Evolutionary conservation across 345 rosid genomes (phyloP), one percentile per base, ranked within the genome.

Genomic region (Cardamine occulta): DNA sequence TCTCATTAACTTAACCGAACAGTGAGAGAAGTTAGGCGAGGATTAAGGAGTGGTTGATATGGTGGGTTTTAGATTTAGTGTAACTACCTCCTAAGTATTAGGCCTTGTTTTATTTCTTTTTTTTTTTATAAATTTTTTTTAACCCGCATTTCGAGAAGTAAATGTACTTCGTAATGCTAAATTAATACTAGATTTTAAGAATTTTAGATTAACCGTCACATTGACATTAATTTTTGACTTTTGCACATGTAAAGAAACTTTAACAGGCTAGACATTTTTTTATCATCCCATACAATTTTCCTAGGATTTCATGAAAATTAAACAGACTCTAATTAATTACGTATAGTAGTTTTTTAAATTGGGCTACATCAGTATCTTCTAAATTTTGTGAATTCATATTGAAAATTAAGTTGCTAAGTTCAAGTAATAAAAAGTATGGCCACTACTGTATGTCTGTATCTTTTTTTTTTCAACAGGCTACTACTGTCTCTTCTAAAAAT

Each of bases 21-120:
- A 32, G 19, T 32, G 72, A 67, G 21, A 58, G 31, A 39, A 15
- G 74, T 67, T 75, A 60, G 54, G 79, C 68, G 74, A 31, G 28
- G 66, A 75, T 75, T 29, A 37, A 49, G 79, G 79, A 67, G 68
- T 13, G 54, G 73, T 66, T 66, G n/a, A 57, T 26, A 8, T 32
- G 40, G n/a, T 66, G 62, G 67, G 67, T 37, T 67, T 47, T 58
- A 67, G 61, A 49, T 66, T 44, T 44, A 35, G 21, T 4, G 68
- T 67, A 75, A 75, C 74, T 3, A 67, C 11, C 68, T 59, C 79
- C 74, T 58, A 39, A 39, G 8, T 75, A 19, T 59, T 68, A 59
- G 79, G 79, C 53, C 49, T 45, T 6, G 2, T 57, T 39, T 39
- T 39, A 26, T 26, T 26, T 26, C 28, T 3, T 37, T 11, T 64